Percentiles rank a stretch among this genome's conserved stretches.
These are phyloP conservation scores for Spraguea lophii DNA, from an alignment of 371 early-diverging fungal species.

Conservation along the genomic window DNA sequence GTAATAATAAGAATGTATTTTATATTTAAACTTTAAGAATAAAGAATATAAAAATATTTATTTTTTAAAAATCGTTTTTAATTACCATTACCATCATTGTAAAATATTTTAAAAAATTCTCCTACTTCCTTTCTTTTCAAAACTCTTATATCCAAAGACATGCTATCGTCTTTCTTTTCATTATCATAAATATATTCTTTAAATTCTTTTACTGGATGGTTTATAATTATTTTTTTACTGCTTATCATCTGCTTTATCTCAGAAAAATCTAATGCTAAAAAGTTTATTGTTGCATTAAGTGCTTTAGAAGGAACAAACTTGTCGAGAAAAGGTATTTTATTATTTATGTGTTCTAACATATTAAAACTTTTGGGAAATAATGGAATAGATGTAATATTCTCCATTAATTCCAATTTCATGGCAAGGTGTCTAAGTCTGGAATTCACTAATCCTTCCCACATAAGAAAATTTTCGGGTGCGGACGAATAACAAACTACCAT, in stretches of 20 bases:
- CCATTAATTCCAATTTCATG: constrained; percentile 59
- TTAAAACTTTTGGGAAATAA: constrained; percentile 70
- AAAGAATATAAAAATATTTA: no score
- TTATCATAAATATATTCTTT: constrained; percentile 16
- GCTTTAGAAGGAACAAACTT: no score
- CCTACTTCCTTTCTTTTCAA: constrained; percentile 24
- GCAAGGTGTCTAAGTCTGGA: constrained; percentile 71
- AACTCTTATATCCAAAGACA: constrained; percentile 10
- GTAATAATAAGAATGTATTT: no score
- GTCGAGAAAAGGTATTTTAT: neutral
- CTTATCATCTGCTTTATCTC: constrained; percentile 6
- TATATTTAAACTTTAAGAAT: no score
- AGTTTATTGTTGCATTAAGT: constrained; percentile 9
- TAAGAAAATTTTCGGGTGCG: constrained; percentile 15
- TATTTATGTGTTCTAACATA: constrained; percentile 31
- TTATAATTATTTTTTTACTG: constrained; percentile 18
- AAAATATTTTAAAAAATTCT: constrained; percentile 11
- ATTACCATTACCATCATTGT: no score
- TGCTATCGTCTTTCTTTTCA: constrained; percentile 4
- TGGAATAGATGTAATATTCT: constrained; percentile 58
- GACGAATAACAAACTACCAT: constrained; percentile 52
- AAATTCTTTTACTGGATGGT: constrained; percentile 26
- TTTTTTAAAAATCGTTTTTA: no score
- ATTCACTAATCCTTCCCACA: constrained; percentile 68
- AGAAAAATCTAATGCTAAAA: constrained; percentile 19